Evolutionary conservation across 78 protist species (phyloP), one percentile per base, ranked within the genome.

Genomic region (Dictyostelium intermedium): DNA sequence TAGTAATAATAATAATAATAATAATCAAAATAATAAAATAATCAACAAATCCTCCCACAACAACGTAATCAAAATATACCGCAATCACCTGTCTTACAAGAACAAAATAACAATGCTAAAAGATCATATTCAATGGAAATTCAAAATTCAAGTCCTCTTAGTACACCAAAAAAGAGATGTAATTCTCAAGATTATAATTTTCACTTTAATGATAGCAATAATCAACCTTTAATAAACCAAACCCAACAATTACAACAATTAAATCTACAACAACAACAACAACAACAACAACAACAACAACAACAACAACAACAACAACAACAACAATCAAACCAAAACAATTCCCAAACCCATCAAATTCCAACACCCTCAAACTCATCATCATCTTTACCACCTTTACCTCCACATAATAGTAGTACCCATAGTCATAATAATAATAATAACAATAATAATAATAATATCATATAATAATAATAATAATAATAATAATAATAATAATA

Each of bases 161-260:
- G 89, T 39, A 79, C 91, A 23, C 82, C 91, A 27, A 85, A 85
- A 41, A 85, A 85, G n/a, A 41, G 91, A 74, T 74, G 91, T 50
- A 27, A 39, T 13, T 74, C 83, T 25, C 91, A 85, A 45, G 91
- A 85, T 35, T 85, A 72, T 85, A 27, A 77, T n/a, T 32, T 27
- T 20, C 61, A 74, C 1, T 39, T 74, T 9, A 32, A 85, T 47
- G 77, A 39, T 2, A 47, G 27, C 32, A 43, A 66, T 66, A 34
- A 27, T 66, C 74, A 66, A 27, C 37, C 20, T 2, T 27, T 23
- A 25, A 25, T 66, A 66, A 66, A 0, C 9, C 74, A 66, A 56
- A 56, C 66, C 20, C 74, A 27, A 27, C n/a, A n/a, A n/a, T n/a
- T n/a, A n/a, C n/a, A n/a, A n/a, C n/a, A n/a, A n/a, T n/a, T n/a